These are phyloP conservation scores for Candolleomyces aberdarensis DNA, from an alignment of 768 basidiomycete genomes.

Conservation along the genomic window DNA sequence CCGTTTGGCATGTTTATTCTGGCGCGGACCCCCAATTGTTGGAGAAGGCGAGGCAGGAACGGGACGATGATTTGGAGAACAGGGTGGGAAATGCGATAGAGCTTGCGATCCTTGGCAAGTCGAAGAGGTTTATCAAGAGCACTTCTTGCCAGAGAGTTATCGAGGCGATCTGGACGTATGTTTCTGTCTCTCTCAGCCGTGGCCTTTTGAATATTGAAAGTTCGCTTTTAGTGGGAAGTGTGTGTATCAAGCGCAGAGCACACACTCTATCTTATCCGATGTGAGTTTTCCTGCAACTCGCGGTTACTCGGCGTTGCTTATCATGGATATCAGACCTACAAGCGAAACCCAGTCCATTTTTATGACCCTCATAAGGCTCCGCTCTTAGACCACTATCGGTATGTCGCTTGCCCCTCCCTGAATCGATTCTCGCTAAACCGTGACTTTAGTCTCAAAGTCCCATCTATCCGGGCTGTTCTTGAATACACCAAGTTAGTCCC, in stretches of 20 bases:
- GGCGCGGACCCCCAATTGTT: constrained; percentile 66
- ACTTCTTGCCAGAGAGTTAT: constrained; percentile 90
- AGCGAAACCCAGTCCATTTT: constrained; percentile 86
- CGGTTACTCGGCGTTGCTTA: constrained; percentile 1
- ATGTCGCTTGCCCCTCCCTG: constrained; percentile 12
- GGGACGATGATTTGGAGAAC: constrained; percentile 72
- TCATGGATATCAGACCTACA: constrained; percentile 67
- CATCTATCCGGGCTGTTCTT: constrained; percentile 84
- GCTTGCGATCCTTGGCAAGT: constrained; percentile 83
- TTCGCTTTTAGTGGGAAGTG: constrained; percentile 66
- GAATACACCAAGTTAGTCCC: constrained; percentile 79
- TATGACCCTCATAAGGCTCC: constrained; percentile 95
- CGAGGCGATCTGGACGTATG: constrained; percentile 72
- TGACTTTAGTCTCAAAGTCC: constrained; percentile 75
- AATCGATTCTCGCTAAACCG: neutral
- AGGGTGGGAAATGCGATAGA: constrained; percentile 91
- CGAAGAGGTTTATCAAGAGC: constrained; percentile 87
- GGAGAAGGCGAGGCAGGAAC: constrained; percentile 55
- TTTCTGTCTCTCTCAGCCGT: constrained; percentile 17
- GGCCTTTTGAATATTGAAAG: constrained; percentile 5
- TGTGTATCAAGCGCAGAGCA: constrained; percentile 87
- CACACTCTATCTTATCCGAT: constrained; percentile 86
- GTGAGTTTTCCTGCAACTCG: constrained; percentile 36
- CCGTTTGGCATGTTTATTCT: constrained; percentile 76
- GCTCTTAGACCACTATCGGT: constrained; percentile 95